Evolutionary conservation across 108 stramenopile genomes (phyloP), one percentile per base, ranked within the genome.

Genomic region (Nitzschia inconspicua): DNA sequence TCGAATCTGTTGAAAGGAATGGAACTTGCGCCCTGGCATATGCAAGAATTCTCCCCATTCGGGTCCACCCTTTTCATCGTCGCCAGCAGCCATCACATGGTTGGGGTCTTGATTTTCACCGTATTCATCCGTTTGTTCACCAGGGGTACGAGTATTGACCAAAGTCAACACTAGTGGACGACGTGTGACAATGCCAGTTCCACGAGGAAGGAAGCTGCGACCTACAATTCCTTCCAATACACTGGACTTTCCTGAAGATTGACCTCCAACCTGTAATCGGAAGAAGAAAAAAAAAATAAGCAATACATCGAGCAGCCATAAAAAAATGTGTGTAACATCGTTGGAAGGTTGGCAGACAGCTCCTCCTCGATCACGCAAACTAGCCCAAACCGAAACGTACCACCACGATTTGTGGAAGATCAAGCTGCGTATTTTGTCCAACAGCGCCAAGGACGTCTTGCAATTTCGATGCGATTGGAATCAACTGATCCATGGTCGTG

Each of bases 371-470:
- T n/a, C n/a, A n/a, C n/a, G n/a, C n/a, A n/a, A n/a, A n/a, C n/a
- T n/a, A n/a, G n/a, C n/a, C 18, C 40, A 83, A 37, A 37, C 37
- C 5, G 6, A 26, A 27, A 54, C 53, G 53, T 54, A 54, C 82
- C 36, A 97, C 98, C 14, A 97, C 96, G 54, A 99, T 99, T 65
- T 99, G 98, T 39, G 98, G 98, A n/a, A 99, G 80, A 67, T 98
- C 97, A 16, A 99, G 66, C 36, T 83, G 73, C 20, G 83, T 81
- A 50, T 84, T 86, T 49, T 85, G 88, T 18, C 97, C 97, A 47
- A 98, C 85, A 11, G 96, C 94, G 29, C 92, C 94, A 43, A 99
- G 88, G 44, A 97, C 97, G 68, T 99, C 98, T 78, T 99, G 97
- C 2, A 98, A 84, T 68, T 97, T 97, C 68, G 96, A 96, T 23